Base-by-base conservation (phyloP, 768 basidiomycete genomes). In the Nidularia sp. region DNA sequence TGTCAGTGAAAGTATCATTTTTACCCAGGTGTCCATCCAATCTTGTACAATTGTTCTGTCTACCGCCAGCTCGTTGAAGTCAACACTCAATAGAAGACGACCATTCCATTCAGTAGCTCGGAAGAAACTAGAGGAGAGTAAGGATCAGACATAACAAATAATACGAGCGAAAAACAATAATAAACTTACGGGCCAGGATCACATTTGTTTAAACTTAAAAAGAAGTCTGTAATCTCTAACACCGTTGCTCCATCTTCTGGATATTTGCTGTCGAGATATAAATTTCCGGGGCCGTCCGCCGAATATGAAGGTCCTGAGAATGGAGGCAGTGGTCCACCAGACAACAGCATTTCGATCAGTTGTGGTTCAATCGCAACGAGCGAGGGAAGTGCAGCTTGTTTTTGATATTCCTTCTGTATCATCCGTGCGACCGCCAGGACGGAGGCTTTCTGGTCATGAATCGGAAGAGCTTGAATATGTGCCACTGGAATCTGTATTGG, bases 101-200 rank as follows among this genome's bases (percentile, higher is more conserved):
- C 58, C 58, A 47, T 57, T 59, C 58, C 58, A 59, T 35, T 59
- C 58, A 3, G 50, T 54, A 46, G 55, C 54, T 25, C 58, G 47
- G 55, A 59, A 59, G 49, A 59, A 59, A 10, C 58, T 59, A n/a
- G n/a, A n/a, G n/a, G n/a, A 49, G 22, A n/a, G 13, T 10, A 9
- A 29, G 7, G 5, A 43, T 44, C 41, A 46, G 42, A n/a, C n/a
- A 39, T 5, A 47, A 42, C 32, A 18, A 9, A 6, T 32, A 15
- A 34, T 6, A 12, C 29, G 3, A 34, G 18, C n/a, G n/a, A n/a
- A n/a, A 45, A 18, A 1, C 5, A n/a, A 33, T 1, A 4, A 4
- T 15, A 2, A 8, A 59, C 58, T 53, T 44, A 59, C 58, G 58
- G 58, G 52, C 58, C 58, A 22, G 58, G 58, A 46, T 59, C 58